Evolutionary conservation across 345 rosid species (phyloP).

Genomic region (Dovyalis caffra): DNA sequence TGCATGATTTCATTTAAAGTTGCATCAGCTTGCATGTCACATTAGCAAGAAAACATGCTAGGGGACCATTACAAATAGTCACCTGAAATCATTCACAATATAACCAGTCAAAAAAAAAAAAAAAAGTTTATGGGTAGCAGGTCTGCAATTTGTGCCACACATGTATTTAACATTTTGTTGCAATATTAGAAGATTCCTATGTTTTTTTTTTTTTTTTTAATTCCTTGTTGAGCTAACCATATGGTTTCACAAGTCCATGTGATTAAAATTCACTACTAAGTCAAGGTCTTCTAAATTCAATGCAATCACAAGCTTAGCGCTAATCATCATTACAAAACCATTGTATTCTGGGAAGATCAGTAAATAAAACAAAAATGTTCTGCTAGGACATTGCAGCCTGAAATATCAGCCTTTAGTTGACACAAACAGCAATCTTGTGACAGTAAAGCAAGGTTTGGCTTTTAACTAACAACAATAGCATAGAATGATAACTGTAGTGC

Average conservation of each 20-base stretch:
- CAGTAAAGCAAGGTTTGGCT: not conserved
- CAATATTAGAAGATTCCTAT: not conserved
- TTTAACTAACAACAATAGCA: not conserved
- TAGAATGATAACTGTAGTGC: not conserved
- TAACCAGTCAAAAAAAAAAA: not conserved
- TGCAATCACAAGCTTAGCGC: not conserved
- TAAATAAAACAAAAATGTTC: not conserved
- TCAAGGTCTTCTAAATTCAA: not conserved
- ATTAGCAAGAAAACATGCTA: conserved; percentile 12
- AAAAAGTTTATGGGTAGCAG: too few species aligned
- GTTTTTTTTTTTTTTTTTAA: too few species aligned
- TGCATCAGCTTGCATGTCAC: conserved; percentile 24
- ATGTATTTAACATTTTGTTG: not conserved
- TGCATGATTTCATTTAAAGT: conserved; percentile 44
- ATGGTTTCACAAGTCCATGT: not conserved
- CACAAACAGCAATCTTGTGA: not conserved
- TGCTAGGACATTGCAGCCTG: not conserved
- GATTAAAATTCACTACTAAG: not conserved
- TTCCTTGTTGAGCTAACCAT: not conserved
- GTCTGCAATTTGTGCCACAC: not conserved
- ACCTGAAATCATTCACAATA: not conserved
- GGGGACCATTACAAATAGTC: conserved; percentile 1
- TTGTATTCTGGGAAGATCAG: not conserved
- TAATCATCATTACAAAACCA: not conserved
- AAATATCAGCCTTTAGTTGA: not conserved